These are phyloP conservation scores for Mucor racemosus DNA, from an alignment of 371 early-diverging fungal genomes.

Conservation along the genomic window DNA sequence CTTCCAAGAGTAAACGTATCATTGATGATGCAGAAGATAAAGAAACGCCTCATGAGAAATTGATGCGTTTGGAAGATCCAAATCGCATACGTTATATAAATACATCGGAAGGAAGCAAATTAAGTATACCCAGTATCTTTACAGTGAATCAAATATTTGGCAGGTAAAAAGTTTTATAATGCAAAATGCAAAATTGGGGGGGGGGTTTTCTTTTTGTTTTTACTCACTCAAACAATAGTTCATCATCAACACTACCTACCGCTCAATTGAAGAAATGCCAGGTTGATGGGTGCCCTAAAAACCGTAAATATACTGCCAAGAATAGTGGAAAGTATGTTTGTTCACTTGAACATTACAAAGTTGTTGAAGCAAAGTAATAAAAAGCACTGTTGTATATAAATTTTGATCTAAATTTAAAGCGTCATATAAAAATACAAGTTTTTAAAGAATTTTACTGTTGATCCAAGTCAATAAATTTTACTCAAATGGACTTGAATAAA, in stretches of 20 bases:
- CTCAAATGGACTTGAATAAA: no score
- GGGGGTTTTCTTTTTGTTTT: no score
- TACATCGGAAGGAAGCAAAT: constrained; percentile 27
- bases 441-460: no score
- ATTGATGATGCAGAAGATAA: constrained; percentile 55
- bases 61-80: constrained; percentile 28
- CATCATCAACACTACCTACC: neutral
- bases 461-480: no score
- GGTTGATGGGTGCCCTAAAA: constrained; percentile 38
- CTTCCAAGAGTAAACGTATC: constrained; percentile 65
- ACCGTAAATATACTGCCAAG: constrained; percentile 46
- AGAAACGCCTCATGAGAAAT: constrained; percentile 25
- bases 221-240: neutral
- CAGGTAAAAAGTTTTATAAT: neutral
- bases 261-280: constrained; percentile 18
- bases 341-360: constrained; percentile 49
- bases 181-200: no score
- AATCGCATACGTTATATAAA: constrained; percentile 36
- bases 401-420: no score
- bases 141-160: constrained; percentile 41
- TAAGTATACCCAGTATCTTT: constrained; percentile 36
- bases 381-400: no score
- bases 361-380: constrained; percentile 33
- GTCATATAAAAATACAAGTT: no score
- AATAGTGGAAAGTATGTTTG: constrained; percentile 47